Base-by-base conservation (phyloP, 73 alveolate species). In the Effrenium voratum region DNA sequence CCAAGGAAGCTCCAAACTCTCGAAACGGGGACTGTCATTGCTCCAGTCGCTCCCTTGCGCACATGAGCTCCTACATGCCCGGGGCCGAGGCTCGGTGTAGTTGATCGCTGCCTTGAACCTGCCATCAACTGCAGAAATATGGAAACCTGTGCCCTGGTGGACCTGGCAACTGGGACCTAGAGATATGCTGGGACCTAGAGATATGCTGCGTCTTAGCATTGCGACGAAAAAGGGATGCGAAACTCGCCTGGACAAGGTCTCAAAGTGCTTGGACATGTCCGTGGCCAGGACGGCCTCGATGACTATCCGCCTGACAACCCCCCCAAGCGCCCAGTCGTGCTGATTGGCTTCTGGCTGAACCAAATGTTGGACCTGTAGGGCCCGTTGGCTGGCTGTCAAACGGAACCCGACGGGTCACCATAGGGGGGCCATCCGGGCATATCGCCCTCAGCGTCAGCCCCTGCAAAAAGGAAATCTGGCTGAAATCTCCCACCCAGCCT, bases 81-180 rank as follows among this genome's bases (percentile, higher is more conserved):
- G 80, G 66, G 49, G 32, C 22, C 70, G 85, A n/a, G 34, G 57
- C 97, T 90, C 97, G 59, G 88, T 24, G 87, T 66, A 90, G 75
- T 90, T 90, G 97, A 90, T 90, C 34, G 97, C 60, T 41, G 97
- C 97, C 55, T 90, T 90, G 57, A 90, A 90, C 97, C 97, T 90
- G 88, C 46, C 3, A 32, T 57, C 72, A 57, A 57, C 4, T 0
- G 28, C 72, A 6, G 72, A 57, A 57, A 24, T 32, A 26, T 26
- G 30, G 73, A 59, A 59, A 59, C 34, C 73, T 26, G 36, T 12
- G 3, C 73, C 73, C 22, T n/a, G 73, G 30, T 26, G 30, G 73
- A 59, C 73, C n/a, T n/a, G n/a, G n/a, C n/a, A n/a, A n/a, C n/a
- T n/a, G n/a, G n/a, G n/a, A n/a, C n/a, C n/a, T n/a, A n/a, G 63